A percentile compares a stretch with the other conserved stretches of the same genome.
Evolutionary conservation across 2,329 filamentous ascomycete genomes (phyloP).

Genomic region (Volutella citrinella): DNA sequence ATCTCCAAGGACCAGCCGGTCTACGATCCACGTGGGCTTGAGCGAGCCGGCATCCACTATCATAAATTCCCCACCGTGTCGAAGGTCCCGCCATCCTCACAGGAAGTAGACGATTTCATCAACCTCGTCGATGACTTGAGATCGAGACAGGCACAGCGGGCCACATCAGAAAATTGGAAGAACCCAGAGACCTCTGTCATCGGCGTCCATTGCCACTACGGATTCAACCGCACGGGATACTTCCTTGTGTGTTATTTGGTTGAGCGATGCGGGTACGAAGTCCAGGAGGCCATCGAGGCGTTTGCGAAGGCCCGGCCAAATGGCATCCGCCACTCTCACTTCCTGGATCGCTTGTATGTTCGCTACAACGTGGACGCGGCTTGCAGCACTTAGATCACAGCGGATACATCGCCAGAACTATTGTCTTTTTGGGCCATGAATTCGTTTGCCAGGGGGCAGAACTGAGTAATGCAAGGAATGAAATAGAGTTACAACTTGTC

Average conservation of each 20-base stretch:
- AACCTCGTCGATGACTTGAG: conserved; percentile 58
- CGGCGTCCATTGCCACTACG: conserved; percentile 92
- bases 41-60: conserved; percentile 65
- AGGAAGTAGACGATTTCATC: conserved; percentile 54
- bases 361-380: conserved; percentile 54
- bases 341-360: conserved; percentile 78
- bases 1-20: conserved; percentile 89
- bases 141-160: conserved; percentile 43
- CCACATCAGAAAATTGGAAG: conserved; percentile 37
- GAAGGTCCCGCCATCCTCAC: conserved; percentile 72
- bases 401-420: too few relatives aligned
- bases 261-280: conserved; percentile 67
- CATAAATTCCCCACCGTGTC: conserved; percentile 90
- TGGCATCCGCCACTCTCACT: conserved; percentile 87
- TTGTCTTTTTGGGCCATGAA: too few relatives aligned
- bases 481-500: too few relatives aligned
- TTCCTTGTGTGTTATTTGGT: conserved; percentile 90
- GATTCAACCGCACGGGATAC: conserved; percentile 91
- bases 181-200: conserved; percentile 49
- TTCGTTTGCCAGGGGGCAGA: too few relatives aligned
- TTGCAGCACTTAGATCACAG: conserved; percentile 5
- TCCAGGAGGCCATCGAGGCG: conserved; percentile 74
- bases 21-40: conserved; percentile 74
- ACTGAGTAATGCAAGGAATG: too few relatives aligned
- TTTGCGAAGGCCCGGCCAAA: conserved; percentile 73